phyloP scores from a whole-genome alignment of 495 filamentous ascomycete genomes.

The Clohesyomyces aquaticus region DNA sequence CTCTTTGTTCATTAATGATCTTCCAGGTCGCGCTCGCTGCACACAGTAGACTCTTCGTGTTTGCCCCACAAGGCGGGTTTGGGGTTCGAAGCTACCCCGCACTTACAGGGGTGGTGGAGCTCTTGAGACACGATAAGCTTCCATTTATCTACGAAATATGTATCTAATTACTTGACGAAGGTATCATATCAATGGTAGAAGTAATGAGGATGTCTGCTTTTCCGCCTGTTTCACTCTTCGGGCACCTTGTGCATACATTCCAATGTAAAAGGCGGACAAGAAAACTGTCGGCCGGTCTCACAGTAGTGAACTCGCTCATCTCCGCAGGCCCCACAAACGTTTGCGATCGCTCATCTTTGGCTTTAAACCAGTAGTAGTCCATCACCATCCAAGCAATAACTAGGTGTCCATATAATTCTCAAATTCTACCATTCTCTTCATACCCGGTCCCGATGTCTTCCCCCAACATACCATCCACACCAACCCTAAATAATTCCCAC shows the following conservation, averaged over 20 bases:
- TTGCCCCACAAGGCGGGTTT: not conserved
- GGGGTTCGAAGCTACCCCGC: not conserved
- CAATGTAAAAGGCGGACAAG: not conserved
- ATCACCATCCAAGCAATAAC: not conserved
- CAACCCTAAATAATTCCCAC: constrained; percentile 17
- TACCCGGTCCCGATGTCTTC: constrained; percentile 7
- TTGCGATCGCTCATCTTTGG: too few species aligned
- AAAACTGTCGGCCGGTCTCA: too few species aligned
- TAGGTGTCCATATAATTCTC: not conserved
- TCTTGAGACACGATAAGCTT: too few species aligned
- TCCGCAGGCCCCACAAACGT: not conserved
- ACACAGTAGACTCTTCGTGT: not conserved
- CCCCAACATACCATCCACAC: too few species aligned
- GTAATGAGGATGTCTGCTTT: too few species aligned
- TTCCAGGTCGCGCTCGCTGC: too few species aligned
- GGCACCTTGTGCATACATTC: not conserved
- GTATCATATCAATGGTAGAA: not conserved
- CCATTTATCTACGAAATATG: too few species aligned
- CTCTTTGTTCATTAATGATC: too few species aligned
- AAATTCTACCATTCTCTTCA: not conserved
- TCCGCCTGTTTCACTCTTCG: not conserved
- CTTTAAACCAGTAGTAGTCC: not conserved
- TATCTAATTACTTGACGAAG: not conserved
- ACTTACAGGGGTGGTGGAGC: not conserved
- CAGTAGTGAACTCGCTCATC: not conserved